phyloP scores from a whole-genome alignment of 1,139 yeast species.

The Taiozyma sp. region DNA sequence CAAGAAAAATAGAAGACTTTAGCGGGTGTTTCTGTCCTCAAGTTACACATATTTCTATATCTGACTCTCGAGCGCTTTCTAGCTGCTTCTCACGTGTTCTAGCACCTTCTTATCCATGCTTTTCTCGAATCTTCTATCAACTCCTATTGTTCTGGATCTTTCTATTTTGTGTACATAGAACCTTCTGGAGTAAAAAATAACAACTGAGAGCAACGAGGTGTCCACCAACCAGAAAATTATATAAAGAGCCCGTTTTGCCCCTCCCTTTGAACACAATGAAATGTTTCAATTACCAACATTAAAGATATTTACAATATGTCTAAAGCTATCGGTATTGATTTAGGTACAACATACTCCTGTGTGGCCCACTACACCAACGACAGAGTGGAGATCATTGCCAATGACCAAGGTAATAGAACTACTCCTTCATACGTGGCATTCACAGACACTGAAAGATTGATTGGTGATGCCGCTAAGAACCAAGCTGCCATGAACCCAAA shows the following conservation, averaged over 20 bases:
- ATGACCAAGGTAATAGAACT: conserved; percentile 69
- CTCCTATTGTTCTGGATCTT: conserved; percentile 1
- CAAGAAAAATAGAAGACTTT: neutral
- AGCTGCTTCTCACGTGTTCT: neutral
- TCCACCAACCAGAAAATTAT: conserved; percentile 1
- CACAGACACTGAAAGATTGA: conserved; percentile 61
- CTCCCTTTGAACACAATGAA: neutral
- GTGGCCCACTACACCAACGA: conserved; percentile 72
- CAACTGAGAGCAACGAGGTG: neutral
- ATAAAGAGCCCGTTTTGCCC: neutral
- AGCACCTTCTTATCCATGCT: neutral
- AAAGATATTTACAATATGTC: conserved; percentile 34
- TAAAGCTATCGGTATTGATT: conserved; percentile 77
- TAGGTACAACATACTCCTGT: conserved; percentile 83
- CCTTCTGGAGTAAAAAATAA: neutral
- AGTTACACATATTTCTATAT: neutral
- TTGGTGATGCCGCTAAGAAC: conserved; percentile 69
- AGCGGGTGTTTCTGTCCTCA: neutral
- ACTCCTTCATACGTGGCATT: conserved; percentile 67
- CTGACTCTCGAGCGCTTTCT: conserved; percentile 1
- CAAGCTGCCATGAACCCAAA: conserved; percentile 67
- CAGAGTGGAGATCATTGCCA: conserved; percentile 66
- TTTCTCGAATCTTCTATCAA: neutral
- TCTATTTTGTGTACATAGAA: neutral
- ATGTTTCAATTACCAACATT: conserved; percentile 1